Evolutionary conservation across 129 eudicot species (phyloP).

Genomic region (Artemisia argyi): DNA sequence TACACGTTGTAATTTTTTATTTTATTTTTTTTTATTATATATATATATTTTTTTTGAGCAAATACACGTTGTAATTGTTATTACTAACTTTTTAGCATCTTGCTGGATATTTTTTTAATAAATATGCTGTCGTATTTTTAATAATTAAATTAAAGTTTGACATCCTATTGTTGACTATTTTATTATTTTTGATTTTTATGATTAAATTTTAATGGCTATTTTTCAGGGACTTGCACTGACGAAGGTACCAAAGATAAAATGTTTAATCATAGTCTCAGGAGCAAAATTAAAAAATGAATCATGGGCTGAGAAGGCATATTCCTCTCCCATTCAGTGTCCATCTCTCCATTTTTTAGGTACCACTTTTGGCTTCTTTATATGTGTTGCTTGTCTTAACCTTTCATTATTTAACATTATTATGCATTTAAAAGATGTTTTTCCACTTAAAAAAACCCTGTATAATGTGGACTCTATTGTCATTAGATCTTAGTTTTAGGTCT

Average conservation of each 20-base stretch:
- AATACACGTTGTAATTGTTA: no score
- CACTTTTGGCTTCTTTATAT: not conserved
- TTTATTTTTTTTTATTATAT: no score
- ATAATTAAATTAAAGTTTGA: no score
- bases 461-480: no score
- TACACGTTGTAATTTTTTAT: no score
- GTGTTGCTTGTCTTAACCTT: no score
- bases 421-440: not conserved
- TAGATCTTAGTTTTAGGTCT: no score
- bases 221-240: slow-evolving; percentile 78
- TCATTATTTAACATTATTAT: no score
- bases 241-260: slow-evolving; percentile 68
- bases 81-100: no score
- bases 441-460: not conserved
- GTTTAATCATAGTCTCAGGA: slow-evolving; percentile 68
- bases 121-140: no score
- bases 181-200: not conserved
- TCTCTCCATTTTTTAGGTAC: slow-evolving; percentile 87
- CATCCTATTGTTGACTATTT: not conserved
- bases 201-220: not conserved
- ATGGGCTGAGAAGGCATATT: slow-evolving; percentile 67
- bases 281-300: slow-evolving; percentile 64
- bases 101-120: no score
- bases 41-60: no score
- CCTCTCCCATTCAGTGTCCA: slow-evolving; percentile 56